phyloP scores from a whole-genome alignment of 2,329 filamentous ascomycete genomes.

The Colletotrichum theobromicola region DNA sequence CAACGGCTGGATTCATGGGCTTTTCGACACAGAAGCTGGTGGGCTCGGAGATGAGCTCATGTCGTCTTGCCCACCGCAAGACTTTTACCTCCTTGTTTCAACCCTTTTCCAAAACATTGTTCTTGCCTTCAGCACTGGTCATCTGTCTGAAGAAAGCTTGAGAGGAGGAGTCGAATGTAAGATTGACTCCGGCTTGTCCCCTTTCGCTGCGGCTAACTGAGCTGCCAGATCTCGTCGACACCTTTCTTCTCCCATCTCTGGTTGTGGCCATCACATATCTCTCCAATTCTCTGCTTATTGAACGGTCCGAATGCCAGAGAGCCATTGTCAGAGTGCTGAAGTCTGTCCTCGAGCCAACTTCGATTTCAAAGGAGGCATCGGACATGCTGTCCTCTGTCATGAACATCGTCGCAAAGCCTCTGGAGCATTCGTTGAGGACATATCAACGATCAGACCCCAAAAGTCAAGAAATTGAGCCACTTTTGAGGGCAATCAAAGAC shows the following conservation, averaged over 20 bases:
- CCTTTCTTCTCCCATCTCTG: slow-evolving; percentile 79
- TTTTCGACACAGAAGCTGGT: slow-evolving; percentile 76
- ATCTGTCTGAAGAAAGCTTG: slow-evolving; percentile 71
- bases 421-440: slow-evolving; percentile 70
- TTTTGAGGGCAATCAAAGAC: slow-evolving; percentile 69
- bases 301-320: slow-evolving; percentile 67
- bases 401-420: slow-evolving; percentile 71
- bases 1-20: slow-evolving; percentile 75
- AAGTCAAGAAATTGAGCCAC: slow-evolving; percentile 72
- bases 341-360: slow-evolving; percentile 72
- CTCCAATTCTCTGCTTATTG: slow-evolving; percentile 71
- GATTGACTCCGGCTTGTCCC: slow-evolving; percentile 30
- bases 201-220: slow-evolving; percentile 21
- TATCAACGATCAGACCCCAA: slow-evolving; percentile 71
- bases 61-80: slow-evolving; percentile 80
- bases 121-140: slow-evolving; percentile 68
- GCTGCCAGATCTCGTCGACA: slow-evolving; percentile 71
- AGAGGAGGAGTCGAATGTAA: slow-evolving; percentile 79
- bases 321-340: slow-evolving; percentile 75
- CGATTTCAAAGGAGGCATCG: slow-evolving; percentile 73
- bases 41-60: slow-evolving; percentile 82
- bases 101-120: slow-evolving; percentile 79
- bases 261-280: slow-evolving; percentile 77
- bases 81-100: slow-evolving; percentile 81
- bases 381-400: slow-evolving; percentile 75